Base-by-base conservation (phyloP, 1,284 basidiomycete genomes). In the Melampsora larici-populina region DNA sequence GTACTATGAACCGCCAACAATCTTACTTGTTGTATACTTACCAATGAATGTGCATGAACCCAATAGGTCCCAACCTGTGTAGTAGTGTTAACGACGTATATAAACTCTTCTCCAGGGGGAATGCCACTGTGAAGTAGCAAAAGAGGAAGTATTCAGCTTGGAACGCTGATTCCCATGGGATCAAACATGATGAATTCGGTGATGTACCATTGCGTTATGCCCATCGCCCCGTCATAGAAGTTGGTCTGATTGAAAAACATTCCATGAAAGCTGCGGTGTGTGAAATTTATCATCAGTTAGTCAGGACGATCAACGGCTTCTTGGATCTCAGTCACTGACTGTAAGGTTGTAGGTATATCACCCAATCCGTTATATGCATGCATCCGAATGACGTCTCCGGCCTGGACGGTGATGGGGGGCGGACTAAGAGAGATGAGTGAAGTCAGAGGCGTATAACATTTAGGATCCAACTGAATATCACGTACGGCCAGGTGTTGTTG, bases 401-500 rank as follows among this genome's bases (percentile, higher is more conserved):
- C 62, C 40, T 48, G n/a, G 49, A 75, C 73, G 13, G 73, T 67
- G 51, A 75, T 66, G 26, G 73, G 73, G 21, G 73, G 73, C 21
- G 73, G 73, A 40, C 73, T 75, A 36, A 51, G 13, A 24, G 29
- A 2, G 17, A 55, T 5, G 17, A 43, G 40, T 21, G 36, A 8
- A n/a, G n/a, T 67, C 36, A 24, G 21, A 24, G 4, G 21, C 29
- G 13, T n/a, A 13, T 31, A 48, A 11, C 15, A 29, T 17, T n/a
- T 43, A 24, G 33, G 66, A 33, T 21, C 29, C 40, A 46, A 65
- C 21, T 21, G 58, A 15, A 55, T 24, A 49, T 74, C 9, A 86
- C 92, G 84, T 84, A 93, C 90, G 94, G 94, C 94, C 94, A 97
- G 5, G 91, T 90, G 24, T 89, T 89, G 83, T 97, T 97, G 73